Conservation (phyloP, 805 yeast species). For the Saccharomycopsis sp. region DNA sequence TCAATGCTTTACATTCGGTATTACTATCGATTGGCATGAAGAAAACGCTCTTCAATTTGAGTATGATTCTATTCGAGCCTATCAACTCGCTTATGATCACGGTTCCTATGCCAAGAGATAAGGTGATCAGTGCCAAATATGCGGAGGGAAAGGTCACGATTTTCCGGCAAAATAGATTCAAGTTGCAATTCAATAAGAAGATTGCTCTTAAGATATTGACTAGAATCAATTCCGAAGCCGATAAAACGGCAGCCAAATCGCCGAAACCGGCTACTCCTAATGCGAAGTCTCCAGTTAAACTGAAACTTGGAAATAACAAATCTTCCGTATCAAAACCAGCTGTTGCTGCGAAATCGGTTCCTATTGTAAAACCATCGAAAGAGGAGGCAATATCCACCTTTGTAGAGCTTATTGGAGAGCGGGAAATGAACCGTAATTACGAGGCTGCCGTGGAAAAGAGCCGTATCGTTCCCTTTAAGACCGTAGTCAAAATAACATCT, state of each 20-base stretch:
- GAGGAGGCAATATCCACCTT: background rate
- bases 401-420: background rate
- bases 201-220: slow-evolving; percentile 19
- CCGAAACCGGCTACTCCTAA: background rate
- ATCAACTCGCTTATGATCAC: slow-evolving; percentile 54
- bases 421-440: background rate
- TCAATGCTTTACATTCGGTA: slow-evolving; percentile 65
- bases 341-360: background rate
- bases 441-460: slow-evolving; percentile 4
- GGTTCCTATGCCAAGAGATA: slow-evolving; percentile 61
- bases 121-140: slow-evolving; percentile 54
- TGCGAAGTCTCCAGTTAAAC: background rate
- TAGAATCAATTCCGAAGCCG: slow-evolving; percentile 5
- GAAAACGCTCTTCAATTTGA: slow-evolving; percentile 55
- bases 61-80: slow-evolving; percentile 60
- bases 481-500: slow-evolving; percentile 1
- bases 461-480: background rate
- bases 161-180: slow-evolving; percentile 19
- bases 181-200: slow-evolving; percentile 18
- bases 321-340: background rate
- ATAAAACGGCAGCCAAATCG: background rate
- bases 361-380: background rate
- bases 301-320: background rate
- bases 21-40: slow-evolving; percentile 52
- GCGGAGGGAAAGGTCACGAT: slow-evolving; percentile 48